A percentile compares a stretch with the other conserved stretches of the same genome.
phyloP scores from a whole-genome alignment of 2,329 filamentous ascomycete species.

The Fusarium oligoseptatum region DNA sequence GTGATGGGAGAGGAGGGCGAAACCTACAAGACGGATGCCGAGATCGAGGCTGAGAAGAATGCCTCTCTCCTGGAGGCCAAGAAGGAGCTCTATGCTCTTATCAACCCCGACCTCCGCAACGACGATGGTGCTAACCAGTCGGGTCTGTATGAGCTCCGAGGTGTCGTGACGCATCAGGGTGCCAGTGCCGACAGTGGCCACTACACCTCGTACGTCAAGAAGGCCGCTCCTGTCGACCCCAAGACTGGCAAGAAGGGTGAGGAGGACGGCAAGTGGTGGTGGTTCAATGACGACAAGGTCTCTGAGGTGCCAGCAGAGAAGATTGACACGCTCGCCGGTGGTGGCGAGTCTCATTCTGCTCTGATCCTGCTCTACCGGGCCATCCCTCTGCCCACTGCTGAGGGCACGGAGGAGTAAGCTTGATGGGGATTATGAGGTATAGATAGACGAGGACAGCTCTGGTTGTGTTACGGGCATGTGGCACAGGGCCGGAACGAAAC shows the following conservation, averaged over 20 bases:
- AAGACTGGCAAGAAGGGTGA: constrained; percentile 82
- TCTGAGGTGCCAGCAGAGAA: constrained; percentile 91
- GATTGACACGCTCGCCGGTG: constrained; percentile 89
- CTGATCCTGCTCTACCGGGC: constrained; percentile 84
- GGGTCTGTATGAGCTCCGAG: constrained; percentile 93
- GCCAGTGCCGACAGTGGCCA: constrained; percentile 97
- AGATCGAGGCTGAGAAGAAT: constrained; percentile 88
- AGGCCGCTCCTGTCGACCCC: constrained; percentile 79
- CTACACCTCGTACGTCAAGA: constrained; percentile 98
- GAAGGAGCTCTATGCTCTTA: constrained; percentile 85
- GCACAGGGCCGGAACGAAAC: constrained; percentile 9
- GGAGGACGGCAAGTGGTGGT: constrained; percentile 98
- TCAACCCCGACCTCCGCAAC: constrained; percentile 78
- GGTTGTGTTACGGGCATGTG: background rate
- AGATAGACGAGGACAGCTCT: constrained; percentile 1
- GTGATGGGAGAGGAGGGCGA: constrained; percentile 72
- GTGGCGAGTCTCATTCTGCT: constrained; percentile 88
- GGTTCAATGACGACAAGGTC: constrained; percentile 99
- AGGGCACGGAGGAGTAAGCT: constrained; percentile 55
- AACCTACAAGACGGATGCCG: constrained; percentile 91
- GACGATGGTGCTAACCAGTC: constrained; percentile 93
- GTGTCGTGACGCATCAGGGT: constrained; percentile 95
- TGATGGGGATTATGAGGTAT: background rate
- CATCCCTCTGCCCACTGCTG: constrained; percentile 74
- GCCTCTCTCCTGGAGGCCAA: constrained; percentile 83